Conservation (phyloP, 495 filamentous ascomycete genomes). For the Podospora australis region DNA sequence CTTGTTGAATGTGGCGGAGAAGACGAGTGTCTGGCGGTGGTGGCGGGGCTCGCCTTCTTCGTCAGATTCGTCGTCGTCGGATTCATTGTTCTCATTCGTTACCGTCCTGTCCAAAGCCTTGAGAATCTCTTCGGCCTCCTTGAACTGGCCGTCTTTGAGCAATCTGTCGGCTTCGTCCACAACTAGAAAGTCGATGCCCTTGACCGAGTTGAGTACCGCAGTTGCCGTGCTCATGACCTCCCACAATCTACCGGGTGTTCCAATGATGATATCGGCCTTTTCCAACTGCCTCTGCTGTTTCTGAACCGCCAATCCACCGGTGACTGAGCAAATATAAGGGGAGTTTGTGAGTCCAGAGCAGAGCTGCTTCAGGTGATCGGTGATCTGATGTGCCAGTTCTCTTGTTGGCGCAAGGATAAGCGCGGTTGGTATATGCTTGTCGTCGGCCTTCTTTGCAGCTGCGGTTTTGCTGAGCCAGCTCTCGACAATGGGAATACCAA, state of each 20-base stretch:
- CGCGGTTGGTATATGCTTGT: conserved; percentile 56
- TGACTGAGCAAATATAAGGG: conserved; percentile 70
- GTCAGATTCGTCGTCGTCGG: conserved; percentile 28
- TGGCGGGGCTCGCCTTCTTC: conserved; percentile 18
- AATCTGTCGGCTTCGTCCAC: conserved; percentile 93
- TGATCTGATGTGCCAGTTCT: conserved; percentile 87
- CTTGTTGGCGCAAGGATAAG: conserved; percentile 88
- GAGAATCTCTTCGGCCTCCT: conserved; percentile 84
- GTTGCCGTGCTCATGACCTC: conserved; percentile 69
- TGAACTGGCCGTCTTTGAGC: conserved; percentile 88
- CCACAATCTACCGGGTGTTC: conserved; percentile 90
- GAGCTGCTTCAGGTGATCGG: conserved; percentile 70
- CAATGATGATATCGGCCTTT: conserved; percentile 79
- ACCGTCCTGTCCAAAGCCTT: conserved; percentile 56
- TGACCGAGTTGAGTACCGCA: conserved; percentile 54
- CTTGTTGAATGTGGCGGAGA: conserved; percentile 93
- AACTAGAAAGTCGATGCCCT: conserved; percentile 70
- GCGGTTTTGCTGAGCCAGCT: conserved; percentile 44
- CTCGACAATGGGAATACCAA: conserved; percentile 72
- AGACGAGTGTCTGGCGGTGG: conserved; percentile 82
- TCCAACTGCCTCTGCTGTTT: conserved; percentile 80
- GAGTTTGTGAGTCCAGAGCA: conserved; percentile 55
- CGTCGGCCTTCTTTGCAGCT: conserved; percentile 30
- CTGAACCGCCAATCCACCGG: conserved; percentile 83
- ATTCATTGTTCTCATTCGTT: conserved; percentile 19